Base-by-base conservation (phyloP, 75 land plant species). In the Larix kaempferi region DNA sequence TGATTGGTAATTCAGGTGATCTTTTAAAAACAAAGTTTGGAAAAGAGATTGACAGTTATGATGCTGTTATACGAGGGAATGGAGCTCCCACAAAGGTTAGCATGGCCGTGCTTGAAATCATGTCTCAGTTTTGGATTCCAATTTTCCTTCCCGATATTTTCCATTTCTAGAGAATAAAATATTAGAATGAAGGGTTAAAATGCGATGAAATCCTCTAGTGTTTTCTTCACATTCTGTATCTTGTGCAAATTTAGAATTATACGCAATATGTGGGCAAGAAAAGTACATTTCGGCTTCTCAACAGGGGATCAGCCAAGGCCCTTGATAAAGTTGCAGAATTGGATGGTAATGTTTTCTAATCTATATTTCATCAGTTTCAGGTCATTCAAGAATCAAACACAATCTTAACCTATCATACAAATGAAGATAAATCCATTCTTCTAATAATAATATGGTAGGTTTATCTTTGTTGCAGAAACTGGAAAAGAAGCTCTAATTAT, bases 1-100 rank as follows among this genome's bases (percentile, higher is more conserved):
- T 96, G 33, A 85, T 96, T 64, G 99, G 99, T 26, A 96, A 96
- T 75, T 96, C 94, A 4, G 93, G 96, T 59, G 33, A 29, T 29
- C 33, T 29, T 29, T 29, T 29, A 29, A 29, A 29, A 29, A 29
- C 33, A 29, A 29, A 80, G 57, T 90, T 96, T 91, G 99, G 99
- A 73, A 80, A 89, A 66, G 96, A 96, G 67, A 84, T 84, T 61
- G 86, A 84, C 56, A 27, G 41, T 22, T 78, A 62, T 74, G 86
- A 84, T 74, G 86, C 83, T 59, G 33, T 29, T 29, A 29, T 29
- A 29, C 33, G 33, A 29, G 33, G 33, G 33, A 29, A 29, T 29
- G 33, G 86, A 19, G 86, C 86, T 25, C 86, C 86, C 33, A 57
- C 77, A 23, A 35, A 76, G 91, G 99, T 96, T 29, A 29, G 33